phyloP scores from a whole-genome alignment of 2,329 filamentous ascomycete genomes.

The Microcyclosporella mali region DNA sequence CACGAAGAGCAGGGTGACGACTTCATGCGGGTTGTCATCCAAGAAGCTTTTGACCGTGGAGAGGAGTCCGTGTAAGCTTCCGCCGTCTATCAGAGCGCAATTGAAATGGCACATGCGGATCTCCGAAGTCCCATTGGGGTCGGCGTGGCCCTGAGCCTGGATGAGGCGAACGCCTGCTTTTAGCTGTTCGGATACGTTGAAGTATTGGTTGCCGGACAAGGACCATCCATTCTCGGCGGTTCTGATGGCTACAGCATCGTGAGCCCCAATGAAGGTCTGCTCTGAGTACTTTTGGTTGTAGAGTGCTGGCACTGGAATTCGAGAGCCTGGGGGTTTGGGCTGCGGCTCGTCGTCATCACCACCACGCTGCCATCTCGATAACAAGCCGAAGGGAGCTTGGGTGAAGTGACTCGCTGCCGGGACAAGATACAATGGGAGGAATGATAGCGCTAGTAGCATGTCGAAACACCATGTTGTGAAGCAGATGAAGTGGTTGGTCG shows the following conservation, averaged over 20 bases:
- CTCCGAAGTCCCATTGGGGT: constrained; percentile 15
- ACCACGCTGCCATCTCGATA: no score
- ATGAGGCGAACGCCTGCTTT: constrained; percentile 36
- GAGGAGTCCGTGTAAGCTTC: constrained; percentile 19
- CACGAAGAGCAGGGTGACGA: constrained; percentile 27
- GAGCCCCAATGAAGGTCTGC: constrained; percentile 56
- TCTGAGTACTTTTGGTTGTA: constrained; percentile 54
- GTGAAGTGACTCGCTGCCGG: no score
- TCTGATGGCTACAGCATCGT: constrained; percentile 57
- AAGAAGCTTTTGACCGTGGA: constrained; percentile 14
- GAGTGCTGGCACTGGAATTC: constrained; percentile 36
- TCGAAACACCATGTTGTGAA: no score
- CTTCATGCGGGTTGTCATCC: constrained; percentile 20
- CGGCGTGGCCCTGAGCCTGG: constrained; percentile 23
- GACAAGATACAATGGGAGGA: no score
- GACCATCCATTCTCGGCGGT: constrained; percentile 28
- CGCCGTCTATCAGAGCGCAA: constrained; percentile 26
- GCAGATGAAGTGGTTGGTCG: not conserved
- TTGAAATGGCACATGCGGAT: constrained; percentile 26
- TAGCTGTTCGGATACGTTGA: constrained; percentile 49
- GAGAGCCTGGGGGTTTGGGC: constrained; percentile 16
- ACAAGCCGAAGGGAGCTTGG: no score
- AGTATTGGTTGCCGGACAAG: constrained; percentile 25
- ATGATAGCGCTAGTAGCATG: no score
- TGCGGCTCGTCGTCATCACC: constrained; percentile 9